Evolutionary conservation across 2,329 filamentous ascomycete genomes (phyloP).

Genomic region (Exophiala sideris): DNA sequence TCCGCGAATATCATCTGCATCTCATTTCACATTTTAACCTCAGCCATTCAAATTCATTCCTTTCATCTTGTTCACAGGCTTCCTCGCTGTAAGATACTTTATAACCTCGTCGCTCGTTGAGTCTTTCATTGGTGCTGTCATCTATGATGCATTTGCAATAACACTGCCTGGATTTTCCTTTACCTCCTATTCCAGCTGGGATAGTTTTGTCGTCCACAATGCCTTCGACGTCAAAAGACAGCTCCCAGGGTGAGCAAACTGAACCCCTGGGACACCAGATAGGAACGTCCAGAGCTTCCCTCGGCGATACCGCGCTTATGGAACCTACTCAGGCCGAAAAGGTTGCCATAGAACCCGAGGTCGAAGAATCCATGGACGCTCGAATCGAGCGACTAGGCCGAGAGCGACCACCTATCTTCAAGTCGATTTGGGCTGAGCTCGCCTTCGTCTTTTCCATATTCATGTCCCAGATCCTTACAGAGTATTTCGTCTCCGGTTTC

Average conservation of each 20-base stretch:
- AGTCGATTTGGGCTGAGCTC: slow-evolving; percentile 53
- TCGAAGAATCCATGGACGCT: slow-evolving; percentile 26
- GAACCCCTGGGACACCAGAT: background rate
- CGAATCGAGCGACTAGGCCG: slow-evolving; percentile 60
- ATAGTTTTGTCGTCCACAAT: too few species aligned
- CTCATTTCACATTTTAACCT: too few species aligned
- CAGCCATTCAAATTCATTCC: too few species aligned
- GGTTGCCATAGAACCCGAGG: slow-evolving; percentile 7
- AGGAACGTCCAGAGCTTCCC: background rate
- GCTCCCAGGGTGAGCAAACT: background rate
- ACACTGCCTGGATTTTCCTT: too few species aligned
- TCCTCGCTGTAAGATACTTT: too few species aligned
- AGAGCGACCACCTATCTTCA: slow-evolving; percentile 58
- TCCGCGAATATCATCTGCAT: too few species aligned
- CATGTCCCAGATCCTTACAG: slow-evolving; percentile 62
- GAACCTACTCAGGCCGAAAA: slow-evolving; percentile 2
- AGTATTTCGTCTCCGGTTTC: slow-evolving; percentile 77
- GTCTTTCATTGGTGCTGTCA: too few species aligned
- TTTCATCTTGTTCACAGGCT: too few species aligned
- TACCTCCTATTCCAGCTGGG: too few species aligned
- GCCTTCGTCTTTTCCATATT: slow-evolving; percentile 62
- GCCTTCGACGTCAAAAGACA: too few species aligned
- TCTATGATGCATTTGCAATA: too few species aligned
- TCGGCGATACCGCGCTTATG: background rate
- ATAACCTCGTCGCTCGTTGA: too few species aligned